Base-by-base conservation (phyloP, 192 early-diverging fungal species). In the Coemansia sp. region DNA sequence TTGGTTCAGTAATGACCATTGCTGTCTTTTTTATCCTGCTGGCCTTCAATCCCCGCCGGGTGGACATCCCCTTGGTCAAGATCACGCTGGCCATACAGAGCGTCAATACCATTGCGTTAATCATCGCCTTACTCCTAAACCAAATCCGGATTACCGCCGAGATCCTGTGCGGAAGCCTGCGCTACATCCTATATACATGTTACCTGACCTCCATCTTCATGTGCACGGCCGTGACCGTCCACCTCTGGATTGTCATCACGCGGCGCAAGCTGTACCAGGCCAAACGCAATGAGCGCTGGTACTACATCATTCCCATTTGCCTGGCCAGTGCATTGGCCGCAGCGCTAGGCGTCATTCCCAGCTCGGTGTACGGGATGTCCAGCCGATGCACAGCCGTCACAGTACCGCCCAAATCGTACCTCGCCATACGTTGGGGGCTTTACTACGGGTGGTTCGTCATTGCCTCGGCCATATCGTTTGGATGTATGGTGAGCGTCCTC, bases 131-230 rank as follows among this genome's bases (percentile, higher is more conserved):
- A 1, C 19, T 62, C 1, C 42, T 54, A 12, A 50, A 50, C n/a
- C 51, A 74, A 22, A 26, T 74, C 0, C n/a, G 38, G 0, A 58
- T 66, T 1, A 57, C 18, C 8, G 25, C 54, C 4, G 38, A 51
- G 23, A 29, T 61, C 0, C 26, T 74, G 25, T 74, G 70, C 35
- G 56, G 70, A 23, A 18, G 46, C 1, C 35, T 74, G 36, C 57
- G 70, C 19, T 74, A 74, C 26, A 51, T 74, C 11, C 46, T 58
- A 5, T 74, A 58, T 18, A 44, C 54, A 10, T 66, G 70, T 51
- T 74, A 74, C 18, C 63, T 74, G 4, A 41, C 52, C n/a, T 74
- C 70, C 7, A 74, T 74, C 34, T 74, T 74, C 9, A 57, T 74
- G 64, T 57, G 49, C 33, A 62, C 57, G 14, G 58, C 70, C 3